Conservation (phyloP, 257 asterid species). For the Phtheirospermum japonicum region DNA sequence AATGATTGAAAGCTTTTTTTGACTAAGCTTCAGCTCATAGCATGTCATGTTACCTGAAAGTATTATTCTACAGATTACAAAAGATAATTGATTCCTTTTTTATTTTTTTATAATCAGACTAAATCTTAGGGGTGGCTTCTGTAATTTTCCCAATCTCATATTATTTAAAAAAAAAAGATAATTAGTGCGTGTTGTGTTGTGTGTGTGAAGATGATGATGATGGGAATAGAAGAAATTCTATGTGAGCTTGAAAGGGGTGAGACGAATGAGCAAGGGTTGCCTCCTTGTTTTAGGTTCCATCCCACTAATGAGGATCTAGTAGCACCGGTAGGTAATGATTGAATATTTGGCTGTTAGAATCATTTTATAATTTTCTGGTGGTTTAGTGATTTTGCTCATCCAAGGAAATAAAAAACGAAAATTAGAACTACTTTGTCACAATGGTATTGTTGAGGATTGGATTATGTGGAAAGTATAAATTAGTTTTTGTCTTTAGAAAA, state of each 20-base stretch:
- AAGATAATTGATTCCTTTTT: too few relatives aligned
- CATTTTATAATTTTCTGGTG: background rate
- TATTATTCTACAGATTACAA: too few relatives aligned
- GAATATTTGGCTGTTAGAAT: background rate
- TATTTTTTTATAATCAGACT: too few relatives aligned
- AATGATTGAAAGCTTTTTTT: too few relatives aligned
- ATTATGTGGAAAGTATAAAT: background rate
- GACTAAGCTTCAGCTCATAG: too few relatives aligned
- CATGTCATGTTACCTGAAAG: too few relatives aligned
- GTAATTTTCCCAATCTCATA: too few relatives aligned
- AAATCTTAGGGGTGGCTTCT: too few relatives aligned
- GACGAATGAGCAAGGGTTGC: slow-evolving; percentile 46
- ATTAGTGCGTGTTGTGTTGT: too few relatives aligned
- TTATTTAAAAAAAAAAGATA: too few relatives aligned
- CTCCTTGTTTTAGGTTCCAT: slow-evolving; percentile 81
- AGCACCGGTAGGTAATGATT: too few relatives aligned
- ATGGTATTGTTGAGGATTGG: background rate
- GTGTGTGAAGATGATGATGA: too few relatives aligned
- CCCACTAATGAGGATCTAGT: slow-evolving; percentile 78
- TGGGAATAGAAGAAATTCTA: slow-evolving; percentile 65
- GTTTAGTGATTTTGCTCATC: background rate
- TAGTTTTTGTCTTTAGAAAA: background rate
- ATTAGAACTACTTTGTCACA: background rate
- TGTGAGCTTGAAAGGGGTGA: slow-evolving; percentile 51
- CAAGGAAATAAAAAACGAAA: background rate